Conservation (phyloP, 441 rosid genomes). For the Arabidopsis hybrid region DNA sequence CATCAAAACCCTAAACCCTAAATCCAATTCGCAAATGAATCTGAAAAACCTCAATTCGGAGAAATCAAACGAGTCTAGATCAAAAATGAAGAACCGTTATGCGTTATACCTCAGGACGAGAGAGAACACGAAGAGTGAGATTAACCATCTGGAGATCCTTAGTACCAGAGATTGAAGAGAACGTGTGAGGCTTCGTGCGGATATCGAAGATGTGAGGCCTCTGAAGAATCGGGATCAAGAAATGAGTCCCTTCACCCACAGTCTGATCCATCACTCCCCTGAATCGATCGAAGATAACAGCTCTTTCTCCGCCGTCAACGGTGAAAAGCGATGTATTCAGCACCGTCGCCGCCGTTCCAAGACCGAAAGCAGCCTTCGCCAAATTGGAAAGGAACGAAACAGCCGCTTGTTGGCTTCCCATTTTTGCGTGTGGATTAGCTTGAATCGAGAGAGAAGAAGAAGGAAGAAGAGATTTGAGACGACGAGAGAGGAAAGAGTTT, state of each 20-base stretch:
- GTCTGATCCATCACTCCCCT: slow-evolving; percentile 87
- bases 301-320: slow-evolving; percentile 95
- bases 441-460: slow-evolving; percentile 10
- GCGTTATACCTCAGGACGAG: slow-evolving; percentile 78
- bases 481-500: slow-evolving; percentile 3
- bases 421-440: slow-evolving; percentile 25
- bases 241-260: slow-evolving; percentile 89
- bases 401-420: slow-evolving; percentile 85
- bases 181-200: slow-evolving; percentile 90
- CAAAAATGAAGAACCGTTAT: background rate
- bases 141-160: slow-evolving; percentile 99
- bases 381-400: slow-evolving; percentile 67
- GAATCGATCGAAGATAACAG: slow-evolving; percentile 87
- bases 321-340: slow-evolving; percentile 78
- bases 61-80: background rate
- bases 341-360: slow-evolving; percentile 74
- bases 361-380: slow-evolving; percentile 78
- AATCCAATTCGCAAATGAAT: slow-evolving; percentile 4
- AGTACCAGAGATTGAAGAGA: slow-evolving; percentile 93
- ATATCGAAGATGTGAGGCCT: slow-evolving; percentile 86
- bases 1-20: slow-evolving; percentile 12
- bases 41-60: background rate
- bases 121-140: slow-evolving; percentile 93
- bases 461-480: slow-evolving; percentile 5
- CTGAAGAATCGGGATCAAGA: slow-evolving; percentile 89